Conservation (phyloP, 345 rosid species). For the Brassica carinata region DNA sequence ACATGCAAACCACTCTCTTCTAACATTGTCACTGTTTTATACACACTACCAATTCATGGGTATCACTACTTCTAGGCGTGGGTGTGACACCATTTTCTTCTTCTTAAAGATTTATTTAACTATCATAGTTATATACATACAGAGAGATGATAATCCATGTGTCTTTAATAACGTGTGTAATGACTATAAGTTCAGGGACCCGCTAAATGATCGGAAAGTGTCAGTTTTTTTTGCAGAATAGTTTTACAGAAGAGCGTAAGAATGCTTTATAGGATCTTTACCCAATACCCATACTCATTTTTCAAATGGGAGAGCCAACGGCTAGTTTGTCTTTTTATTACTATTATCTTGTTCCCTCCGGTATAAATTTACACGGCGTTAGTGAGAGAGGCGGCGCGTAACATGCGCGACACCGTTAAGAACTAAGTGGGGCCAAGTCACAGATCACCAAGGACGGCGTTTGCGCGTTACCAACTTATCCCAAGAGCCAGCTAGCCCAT, state of each 20-base stretch:
- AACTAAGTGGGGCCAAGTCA: constrained; percentile 41
- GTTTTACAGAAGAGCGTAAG: not conserved
- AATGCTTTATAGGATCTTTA: not conserved
- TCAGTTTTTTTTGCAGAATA: not conserved
- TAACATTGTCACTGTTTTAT: not conserved
- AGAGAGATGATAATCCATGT: too few species aligned
- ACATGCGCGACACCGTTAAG: constrained; percentile 47
- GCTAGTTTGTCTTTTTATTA: constrained; percentile 27
- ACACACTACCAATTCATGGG: not conserved
- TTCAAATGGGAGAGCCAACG: constrained; percentile 30
- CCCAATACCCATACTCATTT: not conserved
- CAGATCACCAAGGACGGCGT: constrained; percentile 66
- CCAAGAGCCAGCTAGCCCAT: constrained; percentile 49
- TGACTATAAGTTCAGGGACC: not conserved
- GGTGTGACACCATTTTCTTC: too few species aligned
- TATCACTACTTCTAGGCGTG: not conserved
- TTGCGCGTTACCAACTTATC: constrained; percentile 43
- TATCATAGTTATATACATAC: too few species aligned
- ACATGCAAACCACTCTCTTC: not conserved
- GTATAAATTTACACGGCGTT: constrained; percentile 21
- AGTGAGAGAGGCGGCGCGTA: constrained; percentile 20
- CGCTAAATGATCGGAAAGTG: constrained; percentile 1
- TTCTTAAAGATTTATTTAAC: too few species aligned
- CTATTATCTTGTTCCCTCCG: not conserved
- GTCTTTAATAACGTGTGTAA: too few species aligned